These are phyloP conservation scores for Dittrichia graveolens DNA, from an alignment of 129 eudicot species.

Conservation along the genomic window DNA sequence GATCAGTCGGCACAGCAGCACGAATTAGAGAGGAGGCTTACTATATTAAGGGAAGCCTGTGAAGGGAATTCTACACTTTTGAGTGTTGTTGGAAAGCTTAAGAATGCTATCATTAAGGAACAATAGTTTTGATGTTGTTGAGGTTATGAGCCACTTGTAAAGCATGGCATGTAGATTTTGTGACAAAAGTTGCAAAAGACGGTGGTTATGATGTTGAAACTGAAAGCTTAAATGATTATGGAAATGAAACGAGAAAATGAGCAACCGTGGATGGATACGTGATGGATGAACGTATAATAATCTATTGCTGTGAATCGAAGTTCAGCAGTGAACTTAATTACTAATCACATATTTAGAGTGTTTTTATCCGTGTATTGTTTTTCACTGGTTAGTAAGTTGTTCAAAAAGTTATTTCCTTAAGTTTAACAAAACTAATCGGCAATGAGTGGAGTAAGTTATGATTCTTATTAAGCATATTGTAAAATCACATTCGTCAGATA, in stretches of 20 bases:
- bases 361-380: no score
- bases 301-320: no score
- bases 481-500: no score
- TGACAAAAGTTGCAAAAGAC: not conserved
- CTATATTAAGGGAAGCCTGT: slow-evolving; percentile 56
- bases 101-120: slow-evolving; percentile 33
- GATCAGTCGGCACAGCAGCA: slow-evolving; percentile 9
- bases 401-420: no score
- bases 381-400: no score
- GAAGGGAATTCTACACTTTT: slow-evolving; percentile 63
- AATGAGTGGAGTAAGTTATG: no score
- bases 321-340: no score
- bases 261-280: not conserved
- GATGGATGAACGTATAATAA: no score
- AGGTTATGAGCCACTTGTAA: slow-evolving; percentile 6
- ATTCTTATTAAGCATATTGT: no score
- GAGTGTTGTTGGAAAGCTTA: slow-evolving; percentile 62
- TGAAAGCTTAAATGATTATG: slow-evolving; percentile 4
- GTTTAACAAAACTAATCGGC: no score
- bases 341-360: no score
- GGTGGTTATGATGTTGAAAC: slow-evolving; percentile 12
- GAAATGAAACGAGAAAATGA: not conserved
- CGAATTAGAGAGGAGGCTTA: slow-evolving; percentile 47
- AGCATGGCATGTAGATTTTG: slow-evolving; percentile 9
- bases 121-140: slow-evolving; percentile 3